Base-by-base conservation (phyloP, 169 alveolate genomes). In the Cryptosporidium felis region DNA sequence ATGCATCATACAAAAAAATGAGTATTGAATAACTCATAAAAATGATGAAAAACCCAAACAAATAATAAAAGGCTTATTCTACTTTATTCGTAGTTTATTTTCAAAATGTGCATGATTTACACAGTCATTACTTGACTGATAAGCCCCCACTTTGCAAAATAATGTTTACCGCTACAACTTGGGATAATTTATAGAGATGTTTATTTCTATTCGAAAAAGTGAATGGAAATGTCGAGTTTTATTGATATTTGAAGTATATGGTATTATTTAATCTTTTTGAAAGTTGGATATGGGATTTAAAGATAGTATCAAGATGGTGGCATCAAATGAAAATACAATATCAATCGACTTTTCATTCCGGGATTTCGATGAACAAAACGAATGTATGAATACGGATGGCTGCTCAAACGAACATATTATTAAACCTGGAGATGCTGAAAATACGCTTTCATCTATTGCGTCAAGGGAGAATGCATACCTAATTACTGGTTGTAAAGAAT, bases 101-200 rank as follows among this genome's bases (percentile, higher is more conserved):
- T 28, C 9, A 18, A 28, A 56, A 9, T 41, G 49, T 26, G 18
- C 63, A 56, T 56, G 63, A 56, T 56, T 30, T 30, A 56, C 32
- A 30, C 41, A 56, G 63, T 56, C 63, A 56, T 56, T 56, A 56
- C 63, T 56, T 5, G 63, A 56, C 63, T 56, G 28, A 56, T 42
- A 30, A 38, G 45, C 63, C 63, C 63, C 26, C 63, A 38, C 26
- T 14, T 26, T 56, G 63, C 32, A 56, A 56, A 56, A 28, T 56
- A 28, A 56, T 30, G 32, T 2, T 56, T 56, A 28, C 63, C 63
- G 63, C 63, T 56, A 56, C 9, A 26, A 56, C n/a, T n/a, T 21
- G 32, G 41, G 23, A 56, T 56, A 26, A 56, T 30, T 12, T 30
- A 21, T 8, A 0, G 32, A 56, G 32, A 56, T n/a, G n/a, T n/a